Percentiles rank a stretch among this genome's conserved stretches.
Conservation (phyloP, 2,329 filamentous ascomycete genomes). For the Anthostomella pinea region DNA sequence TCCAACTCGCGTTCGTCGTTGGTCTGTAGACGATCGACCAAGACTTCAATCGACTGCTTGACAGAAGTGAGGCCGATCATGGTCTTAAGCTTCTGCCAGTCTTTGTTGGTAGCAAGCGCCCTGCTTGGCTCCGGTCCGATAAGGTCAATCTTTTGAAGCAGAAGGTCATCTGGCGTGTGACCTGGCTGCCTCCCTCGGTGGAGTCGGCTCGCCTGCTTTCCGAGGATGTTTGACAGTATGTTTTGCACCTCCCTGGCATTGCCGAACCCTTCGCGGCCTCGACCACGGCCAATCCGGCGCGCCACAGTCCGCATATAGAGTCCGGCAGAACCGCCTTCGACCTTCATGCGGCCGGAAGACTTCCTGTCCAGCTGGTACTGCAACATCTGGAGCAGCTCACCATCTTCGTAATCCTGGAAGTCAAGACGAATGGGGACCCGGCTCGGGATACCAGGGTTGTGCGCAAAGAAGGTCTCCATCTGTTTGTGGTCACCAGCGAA, state of each 20-base stretch:
- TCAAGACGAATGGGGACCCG: slow-evolving; percentile 64
- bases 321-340: slow-evolving; percentile 56
- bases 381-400: slow-evolving; percentile 63
- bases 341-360: slow-evolving; percentile 53
- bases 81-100: too few relatives aligned
- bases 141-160: slow-evolving; percentile 63
- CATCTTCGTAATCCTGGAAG: slow-evolving; percentile 68
- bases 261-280: slow-evolving; percentile 66
- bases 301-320: slow-evolving; percentile 63
- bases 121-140: slow-evolving; percentile 69
- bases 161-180: slow-evolving; percentile 49
- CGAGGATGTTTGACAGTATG: slow-evolving; percentile 47
- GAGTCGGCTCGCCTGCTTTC: slow-evolving; percentile 58
- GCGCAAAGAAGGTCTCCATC: slow-evolving; percentile 74
- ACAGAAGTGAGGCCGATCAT: too few relatives aligned
- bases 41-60: too few relatives aligned
- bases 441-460: slow-evolving; percentile 69
- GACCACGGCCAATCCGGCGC: slow-evolving; percentile 35
- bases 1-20: too few relatives aligned
- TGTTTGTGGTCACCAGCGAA: slow-evolving; percentile 70
- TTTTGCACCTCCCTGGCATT: slow-evolving; percentile 72
- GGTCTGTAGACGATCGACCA: too few relatives aligned
- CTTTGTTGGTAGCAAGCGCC: slow-evolving; percentile 51
- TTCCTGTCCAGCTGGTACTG: slow-evolving; percentile 50
- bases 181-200: slow-evolving; percentile 41